Evolutionary conservation across 1,284 basidiomycete genomes (phyloP), one percentile per base, ranked within the genome.

Genomic region (Thelephora terrestris): DNA sequence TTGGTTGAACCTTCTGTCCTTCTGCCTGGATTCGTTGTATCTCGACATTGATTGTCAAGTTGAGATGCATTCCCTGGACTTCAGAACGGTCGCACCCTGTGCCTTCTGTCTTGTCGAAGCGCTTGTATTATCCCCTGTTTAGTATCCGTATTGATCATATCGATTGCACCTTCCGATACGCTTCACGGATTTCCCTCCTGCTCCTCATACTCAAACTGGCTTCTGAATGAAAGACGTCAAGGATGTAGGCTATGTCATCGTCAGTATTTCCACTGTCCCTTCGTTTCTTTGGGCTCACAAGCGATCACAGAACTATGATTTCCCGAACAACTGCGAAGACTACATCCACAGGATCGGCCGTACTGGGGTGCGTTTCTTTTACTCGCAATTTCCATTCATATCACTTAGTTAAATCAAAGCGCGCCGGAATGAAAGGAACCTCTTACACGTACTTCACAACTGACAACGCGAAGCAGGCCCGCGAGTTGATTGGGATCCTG

Each of bases 401-500:
- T 52, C 54, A 51, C 50, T 40, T 36, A 35, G 46, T 45, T 46
- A 54, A 43, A 32, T 10, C 52, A 35, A 55, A 89, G 86, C 88
- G 89, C 64, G 90, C 87, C 50, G 91, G 91, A 47, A 80, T 85
- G 73, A 92, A 79, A 65, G 91, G 92, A 57, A 88, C 83, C 32
- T 91, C 93, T 4, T 96, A 90, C 71, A 97, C 93, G 10, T 98
- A 95, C 76, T 95, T 99, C 71, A 94, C 90, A 48, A 86, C 86
- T 46, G 91, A 96, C 61, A 97, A 95, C 69, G 85, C 90, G 51
- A 96, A 95, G 73, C 83, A 82, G 57, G 93, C 95, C 16, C 86
- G 92, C 45, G 95, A 99, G 62, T 78, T 99, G 14, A 73, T 98
- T 50, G 75, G 70, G 55, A 97, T 99, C 58, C 71, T 99, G 53